Conservation (phyloP, 176 grass and related monocot genomes). For the Aegilops umbellulata region DNA sequence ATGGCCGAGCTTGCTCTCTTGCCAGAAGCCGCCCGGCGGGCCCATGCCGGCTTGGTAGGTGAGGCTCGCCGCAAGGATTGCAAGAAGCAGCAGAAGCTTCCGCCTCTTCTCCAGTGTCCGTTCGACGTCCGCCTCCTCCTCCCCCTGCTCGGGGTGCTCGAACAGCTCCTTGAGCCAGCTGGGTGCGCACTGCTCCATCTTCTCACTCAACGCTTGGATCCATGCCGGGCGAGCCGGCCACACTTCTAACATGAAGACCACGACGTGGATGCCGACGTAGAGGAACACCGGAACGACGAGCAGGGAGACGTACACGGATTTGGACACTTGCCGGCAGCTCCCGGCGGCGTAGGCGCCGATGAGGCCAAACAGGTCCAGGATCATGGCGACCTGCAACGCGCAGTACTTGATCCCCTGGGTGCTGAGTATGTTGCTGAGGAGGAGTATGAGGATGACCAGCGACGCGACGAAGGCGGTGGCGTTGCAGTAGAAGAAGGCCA, state of each 20-base stretch:
- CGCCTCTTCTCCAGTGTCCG: conserved; percentile 21
- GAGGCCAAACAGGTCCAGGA: conserved; percentile 43
- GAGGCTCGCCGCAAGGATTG: conserved; percentile 29
- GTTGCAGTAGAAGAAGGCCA: conserved; percentile 56
- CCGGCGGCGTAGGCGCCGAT: conserved; percentile 44
- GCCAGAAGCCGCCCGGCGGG: conserved; percentile 49
- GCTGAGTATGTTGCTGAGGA: conserved; percentile 44
- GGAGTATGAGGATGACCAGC: conserved; percentile 49
- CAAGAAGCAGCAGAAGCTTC: conserved; percentile 46
- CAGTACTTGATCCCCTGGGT: conserved; percentile 37
- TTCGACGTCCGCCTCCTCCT: background rate
- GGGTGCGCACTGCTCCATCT: background rate
- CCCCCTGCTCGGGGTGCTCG: background rate
- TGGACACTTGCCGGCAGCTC: conserved; percentile 27
- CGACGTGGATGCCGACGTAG: conserved; percentile 25
- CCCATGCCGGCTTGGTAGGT: conserved; percentile 50
- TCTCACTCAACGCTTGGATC: background rate
- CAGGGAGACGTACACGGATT: conserved; percentile 36
- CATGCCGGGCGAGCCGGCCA: background rate
- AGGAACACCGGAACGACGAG: conserved; percentile 29
- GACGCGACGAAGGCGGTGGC: conserved; percentile 52
- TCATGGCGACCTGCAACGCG: conserved; percentile 41
- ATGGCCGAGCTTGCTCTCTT: background rate
- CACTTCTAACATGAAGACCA: conserved; percentile 29
- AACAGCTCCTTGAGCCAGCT: conserved; percentile 24